Evolutionary conservation across 2,329 filamentous ascomycete genomes (phyloP).

Genomic region (Plenodomus biglobosus): DNA sequence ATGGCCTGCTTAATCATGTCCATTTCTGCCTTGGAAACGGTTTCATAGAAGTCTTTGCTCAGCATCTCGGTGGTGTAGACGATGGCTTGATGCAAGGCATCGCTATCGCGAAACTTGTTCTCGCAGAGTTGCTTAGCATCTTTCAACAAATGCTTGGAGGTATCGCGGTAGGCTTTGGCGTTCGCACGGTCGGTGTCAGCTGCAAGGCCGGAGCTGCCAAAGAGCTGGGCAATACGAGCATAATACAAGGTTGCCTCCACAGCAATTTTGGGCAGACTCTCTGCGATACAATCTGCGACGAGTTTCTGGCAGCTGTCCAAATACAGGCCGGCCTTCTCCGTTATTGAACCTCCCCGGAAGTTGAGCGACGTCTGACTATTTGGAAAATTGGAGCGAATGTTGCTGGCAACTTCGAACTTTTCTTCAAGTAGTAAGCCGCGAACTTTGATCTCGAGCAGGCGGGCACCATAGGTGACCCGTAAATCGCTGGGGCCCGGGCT

Average conservation of each 20-base stretch:
- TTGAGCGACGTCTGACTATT: conserved; percentile 1
- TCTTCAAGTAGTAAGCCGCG: conserved; percentile 35
- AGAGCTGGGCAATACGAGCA: conserved; percentile 31
- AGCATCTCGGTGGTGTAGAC: conserved; percentile 34
- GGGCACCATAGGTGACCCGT: conserved; percentile 32
- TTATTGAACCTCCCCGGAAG: conserved; percentile 13
- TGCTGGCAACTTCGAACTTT: conserved; percentile 26
- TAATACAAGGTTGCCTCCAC: conserved; percentile 43
- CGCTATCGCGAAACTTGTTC: conserved; percentile 33
- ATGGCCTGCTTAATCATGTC: conserved; percentile 52
- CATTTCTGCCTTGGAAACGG: conserved; percentile 48
- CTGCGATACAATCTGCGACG: conserved; percentile 29
- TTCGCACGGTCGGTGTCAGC: conserved; percentile 7
- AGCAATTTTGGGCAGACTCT: conserved; percentile 43
- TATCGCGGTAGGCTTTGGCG: conserved; percentile 14
- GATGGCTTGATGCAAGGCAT: conserved; percentile 28
- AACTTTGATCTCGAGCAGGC: conserved; percentile 32
- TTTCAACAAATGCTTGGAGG: conserved; percentile 30
- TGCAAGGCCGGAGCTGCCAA: conserved; percentile 18
- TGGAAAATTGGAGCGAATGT: neutral
- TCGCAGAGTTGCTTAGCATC: conserved; percentile 38
- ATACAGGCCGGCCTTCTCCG: conserved; percentile 14
- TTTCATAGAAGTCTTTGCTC: conserved; percentile 43
- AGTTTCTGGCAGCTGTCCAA: conserved; percentile 33
- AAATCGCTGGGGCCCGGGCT: conserved; percentile 29